These are phyloP conservation scores for Russula sp. DNA, from an alignment of 768 basidiomycete species.

Conservation along the genomic window DNA sequence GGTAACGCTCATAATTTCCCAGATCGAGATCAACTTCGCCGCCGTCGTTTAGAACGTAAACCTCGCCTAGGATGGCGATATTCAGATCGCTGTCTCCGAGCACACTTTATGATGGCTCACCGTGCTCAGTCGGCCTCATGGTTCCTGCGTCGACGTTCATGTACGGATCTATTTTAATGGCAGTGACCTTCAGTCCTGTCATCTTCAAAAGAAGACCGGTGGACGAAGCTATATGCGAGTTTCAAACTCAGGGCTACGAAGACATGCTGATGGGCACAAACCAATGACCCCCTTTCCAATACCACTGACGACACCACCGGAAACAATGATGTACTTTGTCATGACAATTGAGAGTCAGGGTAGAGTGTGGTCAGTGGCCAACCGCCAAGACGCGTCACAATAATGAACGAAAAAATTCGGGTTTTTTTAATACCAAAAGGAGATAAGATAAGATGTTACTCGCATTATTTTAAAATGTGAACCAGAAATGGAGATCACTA, in stretches of 20 bases:
- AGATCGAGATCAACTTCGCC: conserved; percentile 98
- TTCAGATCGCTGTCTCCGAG: conserved; percentile 13
- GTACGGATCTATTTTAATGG: conserved; percentile 99
- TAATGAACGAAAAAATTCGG: conserved; percentile 1
- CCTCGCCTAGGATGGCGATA: conserved; percentile 62
- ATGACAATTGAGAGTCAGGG: conserved; percentile 40
- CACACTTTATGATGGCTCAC: conserved; percentile 46
- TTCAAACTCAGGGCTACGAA: conserved; percentile 33
- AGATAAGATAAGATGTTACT: conserved; percentile 15
- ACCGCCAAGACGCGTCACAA: conserved; percentile 8
- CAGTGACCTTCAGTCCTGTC: conserved; percentile 92
- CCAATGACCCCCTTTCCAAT: conserved; percentile 99
- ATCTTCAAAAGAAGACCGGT: conserved; percentile 95
- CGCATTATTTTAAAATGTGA: not conserved
- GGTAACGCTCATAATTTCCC: conserved; percentile 97
- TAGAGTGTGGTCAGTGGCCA: not conserved
- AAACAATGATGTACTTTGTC: conserved; percentile 96
- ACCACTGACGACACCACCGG: conserved; percentile 96
- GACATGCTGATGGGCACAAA: conserved; percentile 41
- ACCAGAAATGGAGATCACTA: not conserved
- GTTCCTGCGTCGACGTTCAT: conserved; percentile 99
- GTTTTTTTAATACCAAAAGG: not conserved
- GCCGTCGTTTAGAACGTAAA: conserved; percentile 97
- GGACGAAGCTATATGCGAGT: conserved; percentile 70
- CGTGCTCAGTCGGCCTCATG: conserved; percentile 98